These are phyloP conservation scores for Rhynchosporium secalis DNA, from an alignment of 2,329 filamentous ascomycete species.

Conservation along the genomic window DNA sequence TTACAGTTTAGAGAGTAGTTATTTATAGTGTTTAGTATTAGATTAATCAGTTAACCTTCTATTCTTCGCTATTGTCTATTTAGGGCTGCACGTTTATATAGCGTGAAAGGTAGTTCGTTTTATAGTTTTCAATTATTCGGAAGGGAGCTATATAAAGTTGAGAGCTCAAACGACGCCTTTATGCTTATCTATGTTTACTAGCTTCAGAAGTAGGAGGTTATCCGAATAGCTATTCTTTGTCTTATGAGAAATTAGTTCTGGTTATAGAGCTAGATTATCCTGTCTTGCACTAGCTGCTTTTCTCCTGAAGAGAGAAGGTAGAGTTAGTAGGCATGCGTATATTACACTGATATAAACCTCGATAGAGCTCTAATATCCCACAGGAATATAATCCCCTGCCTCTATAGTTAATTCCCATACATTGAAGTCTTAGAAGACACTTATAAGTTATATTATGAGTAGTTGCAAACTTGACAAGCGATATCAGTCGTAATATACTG, in stretches of 20 bases:
- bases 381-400: conserved; percentile 25
- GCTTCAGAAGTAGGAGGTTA: neutral
- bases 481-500: conserved; percentile 26
- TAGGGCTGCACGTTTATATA: too few species aligned
- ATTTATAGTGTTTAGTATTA: too few species aligned
- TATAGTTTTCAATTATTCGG: too few species aligned
- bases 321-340: conserved; percentile 28
- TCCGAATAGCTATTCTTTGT: neutral
- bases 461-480: conserved; percentile 27
- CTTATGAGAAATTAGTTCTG: neutral
- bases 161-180: neutral
- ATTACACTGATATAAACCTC: conserved; percentile 31
- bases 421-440: neutral
- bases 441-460: conserved; percentile 29
- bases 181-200: neutral
- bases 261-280: neutral
- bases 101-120: too few species aligned
- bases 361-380: conserved; percentile 31
- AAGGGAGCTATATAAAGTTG: neutral
- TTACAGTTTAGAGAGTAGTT: too few species aligned
- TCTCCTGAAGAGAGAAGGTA: conserved; percentile 15
- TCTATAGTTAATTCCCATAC: neutral
- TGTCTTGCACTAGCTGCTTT: neutral
- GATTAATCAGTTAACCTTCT: too few species aligned
- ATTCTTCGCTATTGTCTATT: too few species aligned